Evolutionary conservation across 2,329 filamentous ascomycete species (phyloP).

Genomic region (Scytalidium lignicola): DNA sequence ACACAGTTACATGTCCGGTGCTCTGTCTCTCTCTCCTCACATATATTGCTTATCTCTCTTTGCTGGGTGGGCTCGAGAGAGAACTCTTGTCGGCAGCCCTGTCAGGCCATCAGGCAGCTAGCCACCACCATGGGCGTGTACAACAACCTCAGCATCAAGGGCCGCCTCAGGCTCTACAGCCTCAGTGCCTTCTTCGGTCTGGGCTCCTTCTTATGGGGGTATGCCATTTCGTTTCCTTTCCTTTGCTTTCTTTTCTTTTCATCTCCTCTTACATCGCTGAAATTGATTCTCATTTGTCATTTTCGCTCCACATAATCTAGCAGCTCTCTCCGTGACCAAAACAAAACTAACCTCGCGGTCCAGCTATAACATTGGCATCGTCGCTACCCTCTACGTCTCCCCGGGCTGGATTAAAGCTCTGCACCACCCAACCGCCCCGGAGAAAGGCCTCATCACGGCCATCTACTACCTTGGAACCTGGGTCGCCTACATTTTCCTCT

Average conservation of each 20-base stretch:
- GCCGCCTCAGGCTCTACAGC: constrained; percentile 36
- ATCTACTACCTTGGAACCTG: constrained; percentile 55
- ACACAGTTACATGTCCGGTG: too few species aligned
- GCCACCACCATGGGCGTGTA: too few species aligned
- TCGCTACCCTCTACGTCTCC: constrained; percentile 51
- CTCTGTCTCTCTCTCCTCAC: too few species aligned
- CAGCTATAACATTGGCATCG: constrained; percentile 53
- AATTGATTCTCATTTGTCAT: background rate
- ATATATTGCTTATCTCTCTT: too few species aligned
- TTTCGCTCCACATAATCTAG: constrained; percentile 1
- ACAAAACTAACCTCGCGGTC: background rate
- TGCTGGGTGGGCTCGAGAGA: too few species aligned
- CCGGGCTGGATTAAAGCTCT: constrained; percentile 47
- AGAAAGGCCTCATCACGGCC: constrained; percentile 48
- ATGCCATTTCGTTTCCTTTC: constrained; percentile 19
- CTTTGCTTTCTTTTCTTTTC: background rate
- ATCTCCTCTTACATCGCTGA: background rate
- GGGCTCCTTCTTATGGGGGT: constrained; percentile 54
- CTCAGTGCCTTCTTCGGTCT: constrained; percentile 49
- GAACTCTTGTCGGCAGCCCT: too few species aligned
- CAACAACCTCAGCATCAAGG: constrained; percentile 19
- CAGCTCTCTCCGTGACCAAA: too few species aligned
- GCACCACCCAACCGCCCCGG: constrained; percentile 37
- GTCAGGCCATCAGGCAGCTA: too few species aligned
- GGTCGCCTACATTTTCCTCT: constrained; percentile 48